Base-by-base conservation (phyloP, 805 yeast species). In the Metschnikowia picachoensis region DNA sequence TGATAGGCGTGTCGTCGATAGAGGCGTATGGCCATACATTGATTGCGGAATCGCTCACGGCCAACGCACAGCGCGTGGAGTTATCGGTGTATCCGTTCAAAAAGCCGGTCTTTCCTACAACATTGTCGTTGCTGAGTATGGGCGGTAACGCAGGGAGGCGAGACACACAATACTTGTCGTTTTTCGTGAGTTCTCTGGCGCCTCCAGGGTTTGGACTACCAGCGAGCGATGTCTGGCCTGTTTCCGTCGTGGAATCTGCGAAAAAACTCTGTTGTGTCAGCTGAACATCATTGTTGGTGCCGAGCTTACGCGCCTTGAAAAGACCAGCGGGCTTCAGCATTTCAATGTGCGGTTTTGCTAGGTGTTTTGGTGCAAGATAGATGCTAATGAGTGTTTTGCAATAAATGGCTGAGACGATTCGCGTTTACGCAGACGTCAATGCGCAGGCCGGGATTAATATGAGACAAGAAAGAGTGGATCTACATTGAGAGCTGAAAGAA, bases 1-100 rank as follows among this genome's bases (percentile, higher is more conserved):
- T 75, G 12, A 76, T 61, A 0, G 94, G 89, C 1, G 73, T 64
- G 29, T 72, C 68, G 53, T 86, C 88, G 11, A 77, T 76, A 1
- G 89, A 77, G 44, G 72, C 69, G 59, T 83, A 85, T 44, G 77
- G 72, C 91, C 95, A 90, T 6, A 83, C 82, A 55, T 78, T 74
- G 16, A 85, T 73, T 31, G 78, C 68, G 20, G 72, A 64, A n/a
- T 68, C 72, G 13, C 79, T 72, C 4, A 78, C 64, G 3, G 76
- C 69, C 28, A 81, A 62, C 0, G 84, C 80, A 57, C 69, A 76
- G 34, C 68, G 70, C 10, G 83, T 70, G 14, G 53, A 54, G 35
- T 72, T 64, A 56, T 81, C 84, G 8, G 78, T 53, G 50, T 67
- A 66, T 1, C 80, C 85, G 48, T 67, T 68, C 39, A 59, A 41